These are phyloP conservation scores for Botrytis squamosa DNA, from an alignment of 2,329 filamentous ascomycete genomes.

Conservation along the genomic window DNA sequence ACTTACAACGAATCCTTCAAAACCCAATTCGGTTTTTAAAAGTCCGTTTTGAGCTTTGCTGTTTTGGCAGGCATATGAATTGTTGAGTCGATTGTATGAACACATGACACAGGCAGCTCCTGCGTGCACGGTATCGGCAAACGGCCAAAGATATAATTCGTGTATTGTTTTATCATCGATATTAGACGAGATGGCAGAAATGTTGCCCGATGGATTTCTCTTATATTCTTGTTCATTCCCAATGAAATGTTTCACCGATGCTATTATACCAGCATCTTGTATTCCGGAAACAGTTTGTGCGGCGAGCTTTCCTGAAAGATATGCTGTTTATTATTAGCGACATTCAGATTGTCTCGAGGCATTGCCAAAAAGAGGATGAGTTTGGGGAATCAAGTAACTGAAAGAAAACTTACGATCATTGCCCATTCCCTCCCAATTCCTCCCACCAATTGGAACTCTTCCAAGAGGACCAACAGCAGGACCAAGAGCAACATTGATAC, in stretches of 20 bases:
- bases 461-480: constrained; percentile 64
- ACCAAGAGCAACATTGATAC: background rate
- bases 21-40: constrained; percentile 80
- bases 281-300: constrained; percentile 32
- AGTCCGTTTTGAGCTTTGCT: constrained; percentile 77
- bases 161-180: constrained; percentile 73
- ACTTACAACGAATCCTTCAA: constrained; percentile 76
- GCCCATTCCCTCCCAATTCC: constrained; percentile 61
- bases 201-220: constrained; percentile 49
- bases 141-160: constrained; percentile 82
- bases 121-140: constrained; percentile 73
- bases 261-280: constrained; percentile 32
- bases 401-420: constrained; percentile 30
- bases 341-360: background rate
- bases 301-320: constrained; percentile 57
- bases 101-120: constrained; percentile 82
- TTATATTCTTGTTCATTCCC: constrained; percentile 67
- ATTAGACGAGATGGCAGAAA: constrained; percentile 56
- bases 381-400: background rate
- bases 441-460: constrained; percentile 63
- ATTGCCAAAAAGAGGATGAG: background rate
- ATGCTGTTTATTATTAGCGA: constrained; percentile 42
- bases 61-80: constrained; percentile 63
- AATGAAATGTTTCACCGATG: constrained; percentile 54
- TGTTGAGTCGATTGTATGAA: constrained; percentile 66